Percentiles rank a stretch among this genome's conserved stretches.
phyloP scores from a whole-genome alignment of 2,329 filamentous ascomycete species.

The Aspergillus ibericus region DNA sequence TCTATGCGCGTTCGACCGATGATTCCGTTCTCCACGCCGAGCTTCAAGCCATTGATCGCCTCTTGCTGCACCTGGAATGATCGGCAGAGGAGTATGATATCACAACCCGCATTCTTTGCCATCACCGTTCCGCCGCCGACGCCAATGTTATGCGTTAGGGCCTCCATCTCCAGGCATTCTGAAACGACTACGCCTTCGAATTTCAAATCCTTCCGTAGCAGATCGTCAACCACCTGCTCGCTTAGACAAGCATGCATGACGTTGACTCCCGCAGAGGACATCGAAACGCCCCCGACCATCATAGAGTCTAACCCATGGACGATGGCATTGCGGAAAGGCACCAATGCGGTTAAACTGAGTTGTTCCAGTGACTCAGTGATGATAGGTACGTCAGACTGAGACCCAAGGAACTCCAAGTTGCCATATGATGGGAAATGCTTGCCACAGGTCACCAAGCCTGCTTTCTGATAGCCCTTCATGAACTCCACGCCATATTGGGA shows the following conservation, averaged over 20 bases:
- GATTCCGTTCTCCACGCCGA: constrained; percentile 87
- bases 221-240: constrained; percentile 86
- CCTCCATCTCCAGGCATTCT: constrained; percentile 96
- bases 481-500: constrained; percentile 88
- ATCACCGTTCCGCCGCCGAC: constrained; percentile 95
- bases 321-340: constrained; percentile 90
- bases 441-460: constrained; percentile 82
- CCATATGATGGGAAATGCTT: constrained; percentile 98
- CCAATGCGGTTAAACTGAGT: constrained; percentile 83
- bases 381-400: constrained; percentile 86
- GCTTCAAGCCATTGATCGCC: constrained; percentile 83
- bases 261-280: constrained; percentile 87
- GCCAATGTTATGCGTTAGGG: constrained; percentile 91
- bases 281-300: constrained; percentile 93
- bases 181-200: constrained; percentile 93
- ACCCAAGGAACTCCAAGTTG: constrained; percentile 89
- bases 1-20: constrained; percentile 78
- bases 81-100: constrained; percentile 83
- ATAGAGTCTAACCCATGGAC: constrained; percentile 84
- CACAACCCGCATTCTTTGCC: constrained; percentile 95
- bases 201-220: constrained; percentile 82
- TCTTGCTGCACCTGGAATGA: constrained; percentile 88
- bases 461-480: constrained; percentile 90
- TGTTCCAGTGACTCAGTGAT: constrained; percentile 95
- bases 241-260: constrained; percentile 94